Percentiles rank a stretch among this genome's conserved stretches.
Evolutionary conservation across 148 eudicot species (phyloP).

Genomic region (Rhododendron molle): DNA sequence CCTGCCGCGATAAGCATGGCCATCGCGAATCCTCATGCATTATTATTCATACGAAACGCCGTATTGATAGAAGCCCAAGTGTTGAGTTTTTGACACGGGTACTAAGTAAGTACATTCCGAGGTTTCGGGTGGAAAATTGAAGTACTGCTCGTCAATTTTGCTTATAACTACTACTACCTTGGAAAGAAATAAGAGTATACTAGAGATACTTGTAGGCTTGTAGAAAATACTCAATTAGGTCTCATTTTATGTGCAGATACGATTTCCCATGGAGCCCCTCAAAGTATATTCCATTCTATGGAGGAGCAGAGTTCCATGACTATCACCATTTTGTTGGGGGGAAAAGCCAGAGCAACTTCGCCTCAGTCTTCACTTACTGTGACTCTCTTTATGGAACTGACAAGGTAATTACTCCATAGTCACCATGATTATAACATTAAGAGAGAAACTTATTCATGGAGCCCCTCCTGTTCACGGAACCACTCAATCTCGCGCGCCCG

Average conservation of each 20-base stretch:
- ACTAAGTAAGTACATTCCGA: neutral
- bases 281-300: conserved; percentile 83
- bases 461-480: no score
- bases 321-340: conserved; percentile 92
- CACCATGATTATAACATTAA: neutral
- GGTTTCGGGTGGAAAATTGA: neutral
- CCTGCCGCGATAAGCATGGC: neutral
- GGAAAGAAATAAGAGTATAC: neutral
- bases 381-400: conserved; percentile 86
- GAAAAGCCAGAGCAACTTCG: conserved; percentile 76
- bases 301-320: conserved; percentile 81
- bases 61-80: neutral
- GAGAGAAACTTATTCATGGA: no score
- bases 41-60: neutral
- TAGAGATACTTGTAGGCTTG: neutral
- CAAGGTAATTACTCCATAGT: conserved; percentile 43
- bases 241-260: conserved; percentile 40
- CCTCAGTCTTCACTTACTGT: conserved; percentile 87
- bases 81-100: neutral
- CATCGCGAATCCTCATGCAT: neutral
- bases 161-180: neutral
- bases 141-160: neutral
- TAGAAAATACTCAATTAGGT: neutral
- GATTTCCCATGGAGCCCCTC: conserved; percentile 80
- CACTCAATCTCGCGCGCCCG: no score